phyloP scores from a whole-genome alignment of 2,329 filamentous ascomycete species.

The Fusarium newnesense region DNA sequence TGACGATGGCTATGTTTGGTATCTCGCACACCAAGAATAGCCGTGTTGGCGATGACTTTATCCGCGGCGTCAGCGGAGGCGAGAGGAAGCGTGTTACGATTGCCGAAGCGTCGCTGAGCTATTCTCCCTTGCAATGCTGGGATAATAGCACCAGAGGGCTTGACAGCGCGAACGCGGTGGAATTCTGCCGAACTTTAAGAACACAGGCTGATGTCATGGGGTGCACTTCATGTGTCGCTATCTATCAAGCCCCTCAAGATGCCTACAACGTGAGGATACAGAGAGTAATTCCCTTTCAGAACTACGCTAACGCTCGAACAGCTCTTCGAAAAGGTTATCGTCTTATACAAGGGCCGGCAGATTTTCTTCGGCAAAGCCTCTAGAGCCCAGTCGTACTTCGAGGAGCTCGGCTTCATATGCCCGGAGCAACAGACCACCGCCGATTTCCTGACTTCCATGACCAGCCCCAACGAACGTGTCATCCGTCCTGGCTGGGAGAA shows the following conservation, averaged over 20 bases:
- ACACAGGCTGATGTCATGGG: slow-evolving; percentile 69
- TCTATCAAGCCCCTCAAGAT: slow-evolving; percentile 68
- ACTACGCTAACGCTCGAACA: neutral
- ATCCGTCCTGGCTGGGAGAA: slow-evolving; percentile 47
- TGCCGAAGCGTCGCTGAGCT: slow-evolving; percentile 47
- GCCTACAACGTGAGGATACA: slow-evolving; percentile 40
- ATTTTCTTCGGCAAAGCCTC: slow-evolving; percentile 57
- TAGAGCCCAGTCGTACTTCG: slow-evolving; percentile 44
- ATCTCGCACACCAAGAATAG: slow-evolving; percentile 76
- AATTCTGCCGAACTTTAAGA: slow-evolving; percentile 71
- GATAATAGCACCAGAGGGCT: slow-evolving; percentile 74
- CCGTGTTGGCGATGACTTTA: slow-evolving; percentile 75
- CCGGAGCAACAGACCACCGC: slow-evolving; percentile 69
- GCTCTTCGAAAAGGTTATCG: slow-evolving; percentile 74
- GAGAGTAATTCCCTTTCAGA: neutral
- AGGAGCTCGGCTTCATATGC: slow-evolving; percentile 65
- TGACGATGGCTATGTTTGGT: slow-evolving; percentile 77
- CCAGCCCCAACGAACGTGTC: slow-evolving; percentile 50
- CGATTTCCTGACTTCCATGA: slow-evolving; percentile 72
- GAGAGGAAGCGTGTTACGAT: slow-evolving; percentile 58
- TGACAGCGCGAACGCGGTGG: slow-evolving; percentile 71
- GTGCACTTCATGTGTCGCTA: slow-evolving; percentile 67
- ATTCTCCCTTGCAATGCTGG: slow-evolving; percentile 72
- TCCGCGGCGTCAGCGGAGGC: slow-evolving; percentile 65
- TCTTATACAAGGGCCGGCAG: slow-evolving; percentile 75